Conservation (phyloP, 495 filamentous ascomycete species). For the Penicillium parvum region DNA sequence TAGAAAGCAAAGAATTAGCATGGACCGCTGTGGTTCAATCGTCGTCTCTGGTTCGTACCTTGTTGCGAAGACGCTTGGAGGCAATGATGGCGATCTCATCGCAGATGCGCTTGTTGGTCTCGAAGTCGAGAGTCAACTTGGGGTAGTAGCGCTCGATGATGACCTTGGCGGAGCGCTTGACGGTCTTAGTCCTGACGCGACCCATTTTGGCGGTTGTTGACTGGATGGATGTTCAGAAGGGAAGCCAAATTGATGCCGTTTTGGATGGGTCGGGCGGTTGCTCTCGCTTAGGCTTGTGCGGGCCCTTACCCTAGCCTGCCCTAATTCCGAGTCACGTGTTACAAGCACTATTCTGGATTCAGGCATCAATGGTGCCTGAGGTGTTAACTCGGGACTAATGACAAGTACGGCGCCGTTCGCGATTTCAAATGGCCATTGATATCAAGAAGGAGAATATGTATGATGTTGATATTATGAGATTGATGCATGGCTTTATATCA, state of each 20-base stretch:
- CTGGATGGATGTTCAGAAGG: conserved; percentile 34
- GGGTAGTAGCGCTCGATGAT: conserved; percentile 99
- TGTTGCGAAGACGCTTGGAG: conserved; percentile 96
- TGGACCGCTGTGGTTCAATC: too few relatives aligned
- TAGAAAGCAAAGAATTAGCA: background rate
- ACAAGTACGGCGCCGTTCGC: too few relatives aligned
- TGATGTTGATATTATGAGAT: conserved; percentile 11
- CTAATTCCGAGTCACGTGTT: conserved; percentile 28
- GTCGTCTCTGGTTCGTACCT: conserved; percentile 53
- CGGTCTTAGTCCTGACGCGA: conserved; percentile 97
- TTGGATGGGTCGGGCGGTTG: conserved; percentile 14
- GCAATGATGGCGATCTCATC: conserved; percentile 99
- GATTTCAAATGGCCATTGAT: too few relatives aligned
- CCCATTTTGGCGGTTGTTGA: conserved; percentile 78
- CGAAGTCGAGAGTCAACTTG: conserved; percentile 97
- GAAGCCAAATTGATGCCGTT: conserved; percentile 4
- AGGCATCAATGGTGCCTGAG: too few relatives aligned
- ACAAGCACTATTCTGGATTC: background rate
- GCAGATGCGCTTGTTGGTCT: conserved; percentile 99
- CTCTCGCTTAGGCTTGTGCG: conserved; percentile 31
- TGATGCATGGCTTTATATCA: conserved; percentile 31
- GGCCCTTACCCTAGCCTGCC: conserved; percentile 26
- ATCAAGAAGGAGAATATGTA: too few relatives aligned
- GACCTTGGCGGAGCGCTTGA: conserved; percentile 99
- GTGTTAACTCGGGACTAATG: too few relatives aligned